Percentiles rank a stretch among this genome's conserved stretches.
Evolutionary conservation across 148 eudicot species (phyloP).

Genomic region (Vaccinium corymbosum): DNA sequence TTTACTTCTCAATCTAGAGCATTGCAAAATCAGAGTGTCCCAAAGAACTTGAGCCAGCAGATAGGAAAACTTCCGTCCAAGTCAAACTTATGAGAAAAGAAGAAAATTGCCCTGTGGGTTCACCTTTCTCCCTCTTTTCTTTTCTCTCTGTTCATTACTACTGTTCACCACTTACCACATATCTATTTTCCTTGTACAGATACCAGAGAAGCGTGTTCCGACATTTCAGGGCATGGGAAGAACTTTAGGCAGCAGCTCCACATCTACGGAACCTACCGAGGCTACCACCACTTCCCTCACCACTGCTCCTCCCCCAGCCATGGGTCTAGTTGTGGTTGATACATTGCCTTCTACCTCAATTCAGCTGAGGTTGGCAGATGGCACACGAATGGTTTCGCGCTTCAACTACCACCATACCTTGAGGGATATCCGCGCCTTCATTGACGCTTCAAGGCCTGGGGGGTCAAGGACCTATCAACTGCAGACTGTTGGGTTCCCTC

Average conservation of each 20-base stretch:
- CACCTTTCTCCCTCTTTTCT: neutral
- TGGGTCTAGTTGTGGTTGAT: conserved; percentile 56
- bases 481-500: conserved; percentile 80
- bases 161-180: conserved; percentile 5
- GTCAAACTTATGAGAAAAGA: conserved; percentile 56
- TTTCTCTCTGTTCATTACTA: neutral
- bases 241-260: conserved; percentile 42
- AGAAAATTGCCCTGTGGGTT: conserved; percentile 58
- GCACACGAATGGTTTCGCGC: conserved; percentile 71
- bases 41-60: conserved; percentile 61
- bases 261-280: conserved; percentile 25
- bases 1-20: conserved; percentile 44
- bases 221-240: conserved; percentile 74
- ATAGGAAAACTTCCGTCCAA: conserved; percentile 45
- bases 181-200: conserved; percentile 35
- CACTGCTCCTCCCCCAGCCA: conserved; percentile 52
- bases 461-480: conserved; percentile 54
- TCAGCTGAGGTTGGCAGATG: conserved; percentile 79
- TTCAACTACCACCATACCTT: conserved; percentile 72
- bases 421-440: conserved; percentile 61
- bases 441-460: conserved; percentile 68
- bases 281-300: conserved; percentile 17
- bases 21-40: conserved; percentile 75
- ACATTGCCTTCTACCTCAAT: conserved; percentile 62
- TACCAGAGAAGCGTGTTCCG: conserved; percentile 35